Conservation (phyloP, 2,329 filamentous ascomycete species). For the Triangularia verruculosa region DNA sequence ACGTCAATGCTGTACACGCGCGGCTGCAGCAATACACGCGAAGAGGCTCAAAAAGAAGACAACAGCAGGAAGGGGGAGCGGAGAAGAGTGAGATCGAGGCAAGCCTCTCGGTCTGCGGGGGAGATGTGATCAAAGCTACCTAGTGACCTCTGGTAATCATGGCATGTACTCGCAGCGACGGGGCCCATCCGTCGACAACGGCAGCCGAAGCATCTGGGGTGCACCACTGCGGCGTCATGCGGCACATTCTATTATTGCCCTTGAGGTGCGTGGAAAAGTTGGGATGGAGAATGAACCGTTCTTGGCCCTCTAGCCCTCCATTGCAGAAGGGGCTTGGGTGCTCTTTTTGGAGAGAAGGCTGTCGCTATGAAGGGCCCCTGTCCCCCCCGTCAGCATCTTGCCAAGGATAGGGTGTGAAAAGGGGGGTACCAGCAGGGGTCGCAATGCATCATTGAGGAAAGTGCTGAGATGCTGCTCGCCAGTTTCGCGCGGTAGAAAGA, state of each 20-base stretch:
- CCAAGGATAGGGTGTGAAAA: slow-evolving; percentile 1
- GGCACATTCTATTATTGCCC: slow-evolving; percentile 29
- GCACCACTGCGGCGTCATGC: slow-evolving; percentile 23
- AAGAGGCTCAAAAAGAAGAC: slow-evolving; percentile 19
- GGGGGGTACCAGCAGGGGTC: slow-evolving; percentile 10
- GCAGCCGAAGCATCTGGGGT: slow-evolving; percentile 20
- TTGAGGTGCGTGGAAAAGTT: slow-evolving; percentile 15
- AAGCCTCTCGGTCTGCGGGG: slow-evolving; percentile 23
- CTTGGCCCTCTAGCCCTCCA: slow-evolving; percentile 24
- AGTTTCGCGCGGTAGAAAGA: background rate
- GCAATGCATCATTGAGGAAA: slow-evolving; percentile 6
- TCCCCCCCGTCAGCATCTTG: slow-evolving; percentile 19
- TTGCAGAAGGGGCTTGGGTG: slow-evolving; percentile 23
- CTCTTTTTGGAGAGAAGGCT: slow-evolving; percentile 22
- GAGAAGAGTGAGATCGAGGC: slow-evolving; percentile 6
- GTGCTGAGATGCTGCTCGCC: slow-evolving; percentile 7
- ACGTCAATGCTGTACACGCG: slow-evolving; percentile 28
- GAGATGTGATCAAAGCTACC: slow-evolving; percentile 1
- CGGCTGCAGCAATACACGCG: slow-evolving; percentile 27
- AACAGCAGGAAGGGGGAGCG: slow-evolving; percentile 9
- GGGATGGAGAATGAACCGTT: slow-evolving; percentile 18
- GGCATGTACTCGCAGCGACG: slow-evolving; percentile 6
- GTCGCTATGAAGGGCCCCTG: slow-evolving; percentile 13
- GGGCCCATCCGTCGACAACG: slow-evolving; percentile 16
- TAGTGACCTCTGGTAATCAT: slow-evolving; percentile 3